Evolutionary conservation across 2,329 filamentous ascomycete genomes (phyloP).

Genomic region (Fusarium sp.): DNA sequence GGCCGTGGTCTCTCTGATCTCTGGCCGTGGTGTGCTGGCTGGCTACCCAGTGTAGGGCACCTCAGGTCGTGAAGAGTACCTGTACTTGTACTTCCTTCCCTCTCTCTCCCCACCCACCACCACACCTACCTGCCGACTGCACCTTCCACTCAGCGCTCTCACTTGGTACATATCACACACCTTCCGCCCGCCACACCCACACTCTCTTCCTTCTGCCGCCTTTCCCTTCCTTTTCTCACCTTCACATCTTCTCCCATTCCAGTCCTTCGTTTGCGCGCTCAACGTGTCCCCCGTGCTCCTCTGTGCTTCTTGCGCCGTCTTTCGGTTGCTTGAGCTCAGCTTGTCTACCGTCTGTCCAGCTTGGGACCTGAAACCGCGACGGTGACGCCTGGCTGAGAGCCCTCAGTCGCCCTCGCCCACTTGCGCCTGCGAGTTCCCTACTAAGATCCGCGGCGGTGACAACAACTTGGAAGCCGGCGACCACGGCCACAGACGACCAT

Average conservation of each 20-base stretch:
- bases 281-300: conserved; percentile 35
- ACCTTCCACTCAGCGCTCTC: background rate
- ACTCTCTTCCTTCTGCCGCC: conserved; percentile 23
- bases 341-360: conserved; percentile 17
- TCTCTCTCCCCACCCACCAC: background rate
- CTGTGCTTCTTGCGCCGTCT: conserved; percentile 34
- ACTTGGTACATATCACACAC: conserved; percentile 39
- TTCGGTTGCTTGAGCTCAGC: conserved; percentile 33
- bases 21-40: conserved; percentile 4
- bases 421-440: conserved; percentile 28
- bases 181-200: conserved; percentile 41
- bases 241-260: conserved; percentile 47
- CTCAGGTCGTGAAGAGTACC: conserved; percentile 10
- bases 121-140: background rate
- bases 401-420: conserved; percentile 17
- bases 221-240: conserved; percentile 42
- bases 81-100: background rate
- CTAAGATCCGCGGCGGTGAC: conserved; percentile 26
- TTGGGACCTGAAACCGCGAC: conserved; percentile 32
- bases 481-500: conserved; percentile 17
- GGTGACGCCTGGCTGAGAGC: conserved; percentile 29
- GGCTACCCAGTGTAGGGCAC: conserved; percentile 4
- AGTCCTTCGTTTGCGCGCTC: conserved; percentile 47
- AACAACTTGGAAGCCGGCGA: conserved; percentile 21
- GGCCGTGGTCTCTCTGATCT: conserved; percentile 6